These are phyloP conservation scores for Backusella circina DNA, from an alignment of 192 early-diverging fungal species.

Conservation along the genomic window DNA sequence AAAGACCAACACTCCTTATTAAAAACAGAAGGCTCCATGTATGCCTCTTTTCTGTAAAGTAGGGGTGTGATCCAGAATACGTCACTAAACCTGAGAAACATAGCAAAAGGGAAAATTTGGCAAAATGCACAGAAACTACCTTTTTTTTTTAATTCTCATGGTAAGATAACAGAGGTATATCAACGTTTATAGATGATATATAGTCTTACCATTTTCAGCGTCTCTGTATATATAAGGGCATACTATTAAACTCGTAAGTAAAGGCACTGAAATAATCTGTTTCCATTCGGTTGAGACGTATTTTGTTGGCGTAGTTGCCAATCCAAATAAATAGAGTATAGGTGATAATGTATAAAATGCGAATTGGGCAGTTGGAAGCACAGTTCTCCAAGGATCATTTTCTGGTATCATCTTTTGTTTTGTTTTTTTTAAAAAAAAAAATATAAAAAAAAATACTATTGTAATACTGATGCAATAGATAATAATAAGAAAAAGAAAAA, in stretches of 20 bases:
- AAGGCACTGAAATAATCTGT: not conserved
- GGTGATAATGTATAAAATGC: not conserved
- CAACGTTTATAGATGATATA: not conserved
- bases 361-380: not conserved
- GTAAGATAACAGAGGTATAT: not conserved
- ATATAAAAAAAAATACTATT: too few relatives aligned
- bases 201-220: not conserved
- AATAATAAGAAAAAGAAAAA: too few relatives aligned
- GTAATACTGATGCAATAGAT: too few relatives aligned
- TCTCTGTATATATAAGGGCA: not conserved
- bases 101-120: not conserved
- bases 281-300: not conserved
- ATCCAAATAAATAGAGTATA: not conserved
- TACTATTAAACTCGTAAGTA: not conserved
- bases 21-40: not conserved
- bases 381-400: not conserved
- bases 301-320: not conserved
- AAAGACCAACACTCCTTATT: not conserved
- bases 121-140: not conserved
- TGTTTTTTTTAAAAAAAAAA: not conserved
- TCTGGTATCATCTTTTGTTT: not conserved
- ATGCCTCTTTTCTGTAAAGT: not conserved
- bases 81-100: not conserved
- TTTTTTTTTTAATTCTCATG: not conserved
- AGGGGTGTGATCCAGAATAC: slow-evolving; percentile 1